Base-by-base conservation (phyloP, 441 rosid species). In the Corymbia citriodora region DNA sequence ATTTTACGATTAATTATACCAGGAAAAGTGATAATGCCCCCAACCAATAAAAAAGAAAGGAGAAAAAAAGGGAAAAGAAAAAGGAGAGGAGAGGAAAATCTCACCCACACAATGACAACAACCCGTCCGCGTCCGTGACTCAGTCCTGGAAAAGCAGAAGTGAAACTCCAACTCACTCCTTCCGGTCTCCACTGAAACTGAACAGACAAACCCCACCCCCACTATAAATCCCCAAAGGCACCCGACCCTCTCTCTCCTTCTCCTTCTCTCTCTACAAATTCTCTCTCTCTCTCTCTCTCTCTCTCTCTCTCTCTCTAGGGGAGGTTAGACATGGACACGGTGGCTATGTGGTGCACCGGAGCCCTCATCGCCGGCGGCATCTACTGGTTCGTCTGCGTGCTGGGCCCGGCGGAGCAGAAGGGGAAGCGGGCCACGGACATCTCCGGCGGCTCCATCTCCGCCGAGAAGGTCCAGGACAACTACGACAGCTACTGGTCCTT, bases 371-470 rank as follows among this genome's bases (percentile, higher is more conserved):
- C 94, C 91, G 94, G 92, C 36, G 97, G 97, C 29, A 90, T 98
- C 90, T 97, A 94, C 94, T 97, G 99, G 99, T 97, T 97, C 94
- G 92, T 97, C 74, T 97, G 97, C 91, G 61, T 98, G 82, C 92
- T 98, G 50, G 99, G 99, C 27, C 96, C 98, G 1, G 99, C 99
- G 5, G 99, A 98, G 85, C 94, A 90, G 72, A 95, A 94, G 70
- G 98, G 99, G 49, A 97, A 94, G 90, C 95, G 96, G 9, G 97
- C 97, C 81, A 89, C 92, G 25, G 92, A 95, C 91, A 98, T 98
- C 68, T 97, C 99, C 89, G 98, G 98, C 29, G 99, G 99, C 82
- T 97, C 99, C 79, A 96, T 98, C 93, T 93, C 98, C 9, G 94
- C 99, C n/a, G 99, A 95, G 81, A 94, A 98, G 65, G 98, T 98